phyloP scores from a whole-genome alignment of 2,329 filamentous ascomycete species.

The Fusarium fujikuroi region DNA sequence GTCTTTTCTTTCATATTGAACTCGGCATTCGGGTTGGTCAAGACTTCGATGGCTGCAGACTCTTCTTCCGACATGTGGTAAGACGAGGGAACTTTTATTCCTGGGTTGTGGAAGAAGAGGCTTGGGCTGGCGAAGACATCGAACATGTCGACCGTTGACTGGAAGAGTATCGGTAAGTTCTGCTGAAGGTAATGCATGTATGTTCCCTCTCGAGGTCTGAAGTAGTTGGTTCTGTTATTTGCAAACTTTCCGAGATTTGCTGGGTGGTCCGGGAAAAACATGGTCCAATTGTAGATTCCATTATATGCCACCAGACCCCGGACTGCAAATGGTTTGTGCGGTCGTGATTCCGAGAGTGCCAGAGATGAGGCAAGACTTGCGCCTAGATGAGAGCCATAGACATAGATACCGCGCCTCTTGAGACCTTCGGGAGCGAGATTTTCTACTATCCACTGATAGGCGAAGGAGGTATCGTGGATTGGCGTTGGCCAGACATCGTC shows the following conservation, averaged over 20 bases:
- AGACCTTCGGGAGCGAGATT: slow-evolving; percentile 54
- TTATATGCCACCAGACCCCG: slow-evolving; percentile 67
- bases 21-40: slow-evolving; percentile 36
- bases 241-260: slow-evolving; percentile 49
- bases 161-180: slow-evolving; percentile 58
- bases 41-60: slow-evolving; percentile 37
- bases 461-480: slow-evolving; percentile 65
- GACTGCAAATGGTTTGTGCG: slow-evolving; percentile 57
- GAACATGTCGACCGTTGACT: slow-evolving; percentile 60
- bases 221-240: slow-evolving; percentile 27
- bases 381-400: slow-evolving; percentile 69
- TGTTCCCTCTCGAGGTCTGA: slow-evolving; percentile 44
- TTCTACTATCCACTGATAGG: slow-evolving; percentile 63
- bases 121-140: slow-evolving; percentile 69
- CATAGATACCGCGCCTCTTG: slow-evolving; percentile 52
- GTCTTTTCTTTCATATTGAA: slow-evolving; percentile 32
- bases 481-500: slow-evolving; percentile 62
- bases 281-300: slow-evolving; percentile 73
- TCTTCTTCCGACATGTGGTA: slow-evolving; percentile 54
- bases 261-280: slow-evolving; percentile 65
- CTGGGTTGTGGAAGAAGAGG: slow-evolving; percentile 67
- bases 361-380: slow-evolving; percentile 67
- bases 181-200: slow-evolving; percentile 52
- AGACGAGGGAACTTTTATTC: slow-evolving; percentile 56
- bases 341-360: slow-evolving; percentile 65